Evolutionary conservation across 2,329 filamentous ascomycete species (phyloP).

Genomic region (Diaporthe velutina): DNA sequence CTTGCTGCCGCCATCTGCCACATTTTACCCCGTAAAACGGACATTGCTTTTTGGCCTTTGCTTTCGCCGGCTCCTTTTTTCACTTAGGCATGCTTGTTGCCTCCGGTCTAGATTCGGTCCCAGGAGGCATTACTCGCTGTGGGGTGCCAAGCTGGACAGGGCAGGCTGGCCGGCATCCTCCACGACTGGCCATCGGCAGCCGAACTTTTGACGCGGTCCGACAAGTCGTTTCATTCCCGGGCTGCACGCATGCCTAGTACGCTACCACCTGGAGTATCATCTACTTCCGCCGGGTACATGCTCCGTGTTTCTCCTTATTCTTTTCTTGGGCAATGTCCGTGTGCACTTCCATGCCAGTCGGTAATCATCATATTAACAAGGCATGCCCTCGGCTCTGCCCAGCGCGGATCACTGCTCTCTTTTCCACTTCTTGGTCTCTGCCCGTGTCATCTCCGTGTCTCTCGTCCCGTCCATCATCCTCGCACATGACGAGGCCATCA

Average conservation of each 20-base stretch:
- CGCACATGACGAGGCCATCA: slow-evolving; percentile 5
- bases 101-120: background rate
- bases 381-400: background rate
- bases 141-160: slow-evolving; percentile 3
- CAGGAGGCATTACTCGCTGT: slow-evolving; percentile 8
- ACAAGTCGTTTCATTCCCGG: slow-evolving; percentile 12
- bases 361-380: background rate
- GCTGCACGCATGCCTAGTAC: background rate
- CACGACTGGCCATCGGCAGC: slow-evolving; percentile 12
- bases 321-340: background rate
- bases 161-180: slow-evolving; percentile 8
- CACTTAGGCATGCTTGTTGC: background rate
- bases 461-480: background rate
- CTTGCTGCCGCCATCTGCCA: background rate
- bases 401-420: background rate
- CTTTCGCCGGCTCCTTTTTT: slow-evolving; percentile 2
- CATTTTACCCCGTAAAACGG: background rate
- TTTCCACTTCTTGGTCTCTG: background rate
- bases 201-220: slow-evolving; percentile 21
- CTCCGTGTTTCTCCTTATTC: background rate
- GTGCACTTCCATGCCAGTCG: background rate
- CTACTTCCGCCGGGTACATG: background rate
- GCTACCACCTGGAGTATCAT: background rate
- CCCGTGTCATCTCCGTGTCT: slow-evolving; percentile 10
- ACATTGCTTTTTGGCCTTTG: slow-evolving; percentile 8